Evolutionary conservation across 352 stramenopile genomes (phyloP).

Genomic region (Globisporangium apiculatum): DNA sequence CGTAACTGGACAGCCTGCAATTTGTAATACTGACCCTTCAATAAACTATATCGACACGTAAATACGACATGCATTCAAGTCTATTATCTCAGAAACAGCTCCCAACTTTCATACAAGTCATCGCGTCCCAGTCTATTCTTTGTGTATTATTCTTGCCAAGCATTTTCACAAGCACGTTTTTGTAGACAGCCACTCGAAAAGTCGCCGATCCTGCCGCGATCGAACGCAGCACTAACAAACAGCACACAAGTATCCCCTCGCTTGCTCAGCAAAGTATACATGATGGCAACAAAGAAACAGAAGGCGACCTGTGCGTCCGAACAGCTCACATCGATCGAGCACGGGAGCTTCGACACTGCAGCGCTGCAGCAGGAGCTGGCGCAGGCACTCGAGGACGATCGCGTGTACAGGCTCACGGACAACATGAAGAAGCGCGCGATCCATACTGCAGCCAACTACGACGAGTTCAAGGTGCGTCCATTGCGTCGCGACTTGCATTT

Average conservation of each 20-base stretch:
- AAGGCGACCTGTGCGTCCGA: background rate
- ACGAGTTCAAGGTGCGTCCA: conserved; percentile 71
- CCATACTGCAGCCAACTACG: conserved; percentile 74
- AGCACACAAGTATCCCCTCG: background rate
- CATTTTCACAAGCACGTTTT: too few species aligned
- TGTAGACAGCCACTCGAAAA: too few species aligned
- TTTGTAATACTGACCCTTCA: too few species aligned
- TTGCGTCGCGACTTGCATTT: too few species aligned
- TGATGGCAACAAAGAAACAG: conserved; percentile 20
- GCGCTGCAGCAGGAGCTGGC: conserved; percentile 67
- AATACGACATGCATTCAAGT: too few species aligned
- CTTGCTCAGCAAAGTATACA: background rate
- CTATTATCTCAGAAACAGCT: too few species aligned
- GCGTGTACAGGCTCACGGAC: conserved; percentile 80
- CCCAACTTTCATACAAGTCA: too few species aligned
- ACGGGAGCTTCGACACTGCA: conserved; percentile 66
- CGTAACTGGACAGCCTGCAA: too few species aligned
- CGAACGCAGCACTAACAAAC: background rate
- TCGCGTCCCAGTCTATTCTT: too few species aligned
- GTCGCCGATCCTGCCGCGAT: background rate
- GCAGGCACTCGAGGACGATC: conserved; percentile 69
- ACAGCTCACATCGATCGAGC: conserved; percentile 69
- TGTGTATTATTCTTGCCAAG: too few species aligned
- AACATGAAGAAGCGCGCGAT: conserved; percentile 86
- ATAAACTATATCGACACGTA: too few species aligned